Percentiles rank a stretch among this genome's conserved stretches.
Evolutionary conservation across 257 asterid genomes (phyloP).

Genomic region (Petrea volubilis): DNA sequence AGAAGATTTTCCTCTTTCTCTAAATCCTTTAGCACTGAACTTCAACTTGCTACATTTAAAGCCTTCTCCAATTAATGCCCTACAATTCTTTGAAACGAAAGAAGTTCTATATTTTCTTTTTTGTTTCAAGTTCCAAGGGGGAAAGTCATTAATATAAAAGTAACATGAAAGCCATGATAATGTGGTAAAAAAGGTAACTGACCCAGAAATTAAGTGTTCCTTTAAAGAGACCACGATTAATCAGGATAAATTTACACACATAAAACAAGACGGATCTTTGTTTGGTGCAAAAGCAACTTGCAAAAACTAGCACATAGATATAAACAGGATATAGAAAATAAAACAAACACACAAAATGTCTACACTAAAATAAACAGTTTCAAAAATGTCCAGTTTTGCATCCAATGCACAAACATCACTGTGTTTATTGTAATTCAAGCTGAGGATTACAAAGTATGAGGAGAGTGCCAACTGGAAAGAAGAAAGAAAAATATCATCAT

Average conservation of each 20-base stretch:
- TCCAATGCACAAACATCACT: not conserved
- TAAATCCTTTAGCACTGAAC: not conserved
- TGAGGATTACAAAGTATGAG: too few relatives aligned
- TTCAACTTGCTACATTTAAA: not conserved
- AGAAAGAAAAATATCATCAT: not conserved
- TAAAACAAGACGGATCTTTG: not conserved
- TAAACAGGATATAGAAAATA: too few relatives aligned
- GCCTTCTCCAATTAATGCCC: slow-evolving; percentile 5
- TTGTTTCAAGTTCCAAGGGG: not conserved
- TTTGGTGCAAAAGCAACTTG: not conserved
- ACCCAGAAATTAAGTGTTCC: not conserved
- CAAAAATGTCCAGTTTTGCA: not conserved
- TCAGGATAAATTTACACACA: not conserved
- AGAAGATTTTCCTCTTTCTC: not conserved
- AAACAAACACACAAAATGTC: not conserved
- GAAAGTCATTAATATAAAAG: too few relatives aligned
- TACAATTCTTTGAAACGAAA: not conserved
- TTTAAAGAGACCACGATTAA: not conserved
- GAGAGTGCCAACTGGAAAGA: not conserved
- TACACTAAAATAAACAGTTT: not conserved
- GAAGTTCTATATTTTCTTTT: not conserved
- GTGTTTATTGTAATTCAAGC: too few relatives aligned
- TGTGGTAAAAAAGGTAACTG: not conserved
- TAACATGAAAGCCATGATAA: not conserved
- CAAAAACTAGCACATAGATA: not conserved